Conservation (phyloP, 495 filamentous ascomycete genomes). For the Pseudotulostoma volvatum region DNA sequence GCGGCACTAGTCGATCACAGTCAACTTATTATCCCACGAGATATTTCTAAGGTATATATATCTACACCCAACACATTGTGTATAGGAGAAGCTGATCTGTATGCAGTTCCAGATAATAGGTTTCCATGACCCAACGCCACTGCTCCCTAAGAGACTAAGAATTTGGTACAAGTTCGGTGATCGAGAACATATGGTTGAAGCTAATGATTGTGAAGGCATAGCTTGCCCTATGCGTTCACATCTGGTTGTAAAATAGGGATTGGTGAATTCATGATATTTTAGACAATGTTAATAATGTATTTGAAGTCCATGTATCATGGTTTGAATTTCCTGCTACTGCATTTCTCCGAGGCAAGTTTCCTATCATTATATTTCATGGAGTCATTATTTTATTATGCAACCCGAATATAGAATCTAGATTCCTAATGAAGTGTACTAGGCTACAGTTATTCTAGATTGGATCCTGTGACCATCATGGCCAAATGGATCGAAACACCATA, state of each 20-base stretch:
- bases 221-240: constrained; percentile 13
- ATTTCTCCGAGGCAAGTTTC: no score
- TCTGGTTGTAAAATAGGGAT: not conserved
- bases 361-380: no score
- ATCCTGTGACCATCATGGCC: no score
- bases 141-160: constrained; percentile 32
- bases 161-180: constrained; percentile 37
- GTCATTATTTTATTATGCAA: no score
- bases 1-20: constrained; percentile 30
- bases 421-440: no score
- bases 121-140: constrained; percentile 41
- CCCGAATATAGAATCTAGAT: no score
- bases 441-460: no score
- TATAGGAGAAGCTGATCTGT: not conserved
- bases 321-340: no score
- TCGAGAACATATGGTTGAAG: constrained; percentile 27
- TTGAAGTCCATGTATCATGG: no score
- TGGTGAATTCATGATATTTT: no score
- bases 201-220: constrained; percentile 27
- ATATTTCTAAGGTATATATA: constrained; percentile 28
- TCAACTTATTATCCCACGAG: constrained; percentile 28
- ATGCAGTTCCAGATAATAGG: constrained; percentile 34
- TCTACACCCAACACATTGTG: constrained; percentile 3
- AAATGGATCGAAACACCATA: no score
- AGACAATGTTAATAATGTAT: no score